Base-by-base conservation (phyloP, 257 asterid genomes). In the Capsicum baccatum region DNA sequence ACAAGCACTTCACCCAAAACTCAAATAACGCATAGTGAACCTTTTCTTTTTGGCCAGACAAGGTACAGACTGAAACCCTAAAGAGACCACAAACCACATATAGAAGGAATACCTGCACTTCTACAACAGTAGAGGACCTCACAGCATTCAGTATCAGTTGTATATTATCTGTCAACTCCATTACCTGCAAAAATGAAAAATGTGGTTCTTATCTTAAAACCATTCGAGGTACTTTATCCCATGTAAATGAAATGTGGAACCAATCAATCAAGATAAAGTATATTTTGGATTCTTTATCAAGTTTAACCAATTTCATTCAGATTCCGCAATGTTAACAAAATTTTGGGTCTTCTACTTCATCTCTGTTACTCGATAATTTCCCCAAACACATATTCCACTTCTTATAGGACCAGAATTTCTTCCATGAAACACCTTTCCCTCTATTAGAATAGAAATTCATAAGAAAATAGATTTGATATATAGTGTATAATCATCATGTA, bases 121-220 rank as follows among this genome's bases (percentile, higher is more conserved):
- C 97, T 84, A 93, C 93, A 74, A 86, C 76, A 82, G 86, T 89
- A 83, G 98, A 94, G 62, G 86, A 85, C 87, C 87, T 88, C 60
- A 93, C 39, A 37, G 89, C 87, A 84, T 92, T 89, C 86, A 90
- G 78, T 83, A 94, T 88, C 12, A 92, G 84, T 56, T 91, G 95
- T 84, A 93, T 84, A 88, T 93, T 89, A 37, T 93, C 93, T 0
- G 97, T 94, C 91, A 94, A 81, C 87, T 85, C 83, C 85, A 14
- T 59, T 13, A 94, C 92, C 98, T 94, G 86, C 85, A 84, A 82
- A 71, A 6, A 62, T 52, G 74, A 16, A 69, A 69, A 69, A 15
- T 35, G 7, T 1, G 5, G 71, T 64, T 33, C 71, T 26, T 64
- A 26, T 33, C 71, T 64, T 26, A 26, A 26, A 64, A 12, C 5